phyloP scores from a whole-genome alignment of 345 rosid genomes.

The Jatropha curcas region DNA sequence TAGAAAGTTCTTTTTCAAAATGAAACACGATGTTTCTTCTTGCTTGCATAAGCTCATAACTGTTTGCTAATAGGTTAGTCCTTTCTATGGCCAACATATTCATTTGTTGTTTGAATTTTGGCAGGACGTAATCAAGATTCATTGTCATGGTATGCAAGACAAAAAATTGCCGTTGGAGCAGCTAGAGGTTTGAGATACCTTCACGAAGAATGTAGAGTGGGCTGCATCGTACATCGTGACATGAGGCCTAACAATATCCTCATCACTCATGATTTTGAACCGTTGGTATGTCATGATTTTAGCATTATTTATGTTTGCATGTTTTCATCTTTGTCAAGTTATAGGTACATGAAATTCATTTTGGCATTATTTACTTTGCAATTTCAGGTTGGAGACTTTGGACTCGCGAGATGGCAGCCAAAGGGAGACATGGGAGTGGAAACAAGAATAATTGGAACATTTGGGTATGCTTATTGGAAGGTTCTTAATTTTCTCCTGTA shows the following conservation, averaged over 20 bases:
- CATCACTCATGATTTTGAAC: slow-evolving; percentile 97
- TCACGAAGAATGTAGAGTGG: slow-evolving; percentile 99
- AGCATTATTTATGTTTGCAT: not conserved
- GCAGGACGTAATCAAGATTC: slow-evolving; percentile 56
- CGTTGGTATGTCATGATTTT: slow-evolving; percentile 58
- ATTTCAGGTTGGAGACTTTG: slow-evolving; percentile 95
- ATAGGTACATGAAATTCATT: not conserved
- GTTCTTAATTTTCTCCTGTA: slow-evolving; percentile 3
- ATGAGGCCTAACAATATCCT: slow-evolving; percentile 99
- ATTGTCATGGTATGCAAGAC: slow-evolving; percentile 82
- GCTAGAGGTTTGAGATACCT: slow-evolving; percentile 98
- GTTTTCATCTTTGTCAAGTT: not conserved
- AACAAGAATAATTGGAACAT: slow-evolving; percentile 96
- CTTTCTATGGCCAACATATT: not conserved
- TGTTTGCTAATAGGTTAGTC: not conserved
- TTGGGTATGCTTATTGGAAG: slow-evolving; percentile 59
- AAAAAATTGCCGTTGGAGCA: slow-evolving; percentile 94
- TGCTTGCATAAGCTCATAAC: not conserved
- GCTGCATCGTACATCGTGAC: slow-evolving; percentile 98
- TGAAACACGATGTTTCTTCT: not conserved
- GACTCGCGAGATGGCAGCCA: slow-evolving; percentile 99
- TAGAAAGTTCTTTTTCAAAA: no score
- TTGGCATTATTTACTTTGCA: no score
- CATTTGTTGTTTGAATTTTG: slow-evolving; percentile 12
- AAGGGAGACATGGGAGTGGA: slow-evolving; percentile 89